Evolutionary conservation across 768 basidiomycete genomes (phyloP), one percentile per base, ranked within the genome.

Genomic region (Cystofilobasidium ferigula): DNA sequence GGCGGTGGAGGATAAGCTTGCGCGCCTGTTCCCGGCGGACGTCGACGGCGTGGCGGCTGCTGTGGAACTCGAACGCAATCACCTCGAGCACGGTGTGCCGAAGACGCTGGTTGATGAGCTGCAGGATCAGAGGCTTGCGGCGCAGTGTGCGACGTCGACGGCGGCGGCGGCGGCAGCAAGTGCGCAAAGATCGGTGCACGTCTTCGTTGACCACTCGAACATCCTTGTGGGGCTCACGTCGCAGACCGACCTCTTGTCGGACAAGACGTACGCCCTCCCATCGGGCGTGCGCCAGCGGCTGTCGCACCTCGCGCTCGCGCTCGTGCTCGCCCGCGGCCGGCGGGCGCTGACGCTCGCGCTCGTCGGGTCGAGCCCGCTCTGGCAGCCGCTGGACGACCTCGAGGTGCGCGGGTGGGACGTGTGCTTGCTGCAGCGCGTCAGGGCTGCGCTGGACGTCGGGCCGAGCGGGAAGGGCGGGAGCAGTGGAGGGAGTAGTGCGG

Each of bases 201-300:
- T 78, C 63, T 80, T 80, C 68, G 72, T 79, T 30, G 80, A 81
- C 65, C 80, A 81, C 70, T 91, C 89, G 20, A 92, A 92, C 73
- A 90, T 92, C 69, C 82, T 91, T 54, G 85, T 92, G 68, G 89
- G 89, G 38, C 81, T 90, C 62, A 74, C 90, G n/a, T 82, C 80
- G 34, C 83, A 86, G 74, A 75, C 45, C 30, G 42, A 61, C 36
- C 58, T 60, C 77, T 76, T 42, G 78, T 76, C 54, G 71, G 74
- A 62, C 67, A 26, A 71, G 72, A 70, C 78, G 74, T 71, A 75
- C 22, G 36, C 34, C 42, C 65, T 43, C 2, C 56, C 57, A 5
- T 38, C 51, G 26, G 40, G 42, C 12, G 28, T 42, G 12, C 57
- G 30, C 22, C 56, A 38, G 13, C 34, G 38, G 13, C 62, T 93